A percentile compares a stretch with the other conserved stretches of the same genome.
Conservation (phyloP, 1,284 basidiomycete genomes). For the Boletus mariae region DNA sequence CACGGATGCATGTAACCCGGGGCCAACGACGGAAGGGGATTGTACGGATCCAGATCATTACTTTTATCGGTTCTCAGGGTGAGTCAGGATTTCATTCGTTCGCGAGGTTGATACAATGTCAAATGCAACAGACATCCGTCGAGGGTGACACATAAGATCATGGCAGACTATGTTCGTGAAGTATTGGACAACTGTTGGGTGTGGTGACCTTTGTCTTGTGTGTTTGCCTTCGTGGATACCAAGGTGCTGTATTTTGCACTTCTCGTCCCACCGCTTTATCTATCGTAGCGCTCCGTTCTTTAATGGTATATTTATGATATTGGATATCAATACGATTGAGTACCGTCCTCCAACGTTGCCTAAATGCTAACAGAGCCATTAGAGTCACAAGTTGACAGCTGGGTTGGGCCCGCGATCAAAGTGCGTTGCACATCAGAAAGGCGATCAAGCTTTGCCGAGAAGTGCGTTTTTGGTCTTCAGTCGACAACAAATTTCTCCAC, state of each 20-base stretch:
- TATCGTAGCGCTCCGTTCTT: not conserved
- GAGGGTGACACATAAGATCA: slow-evolving; percentile 40
- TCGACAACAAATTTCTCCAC: no score
- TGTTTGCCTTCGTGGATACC: not conserved
- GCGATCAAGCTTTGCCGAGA: no score
- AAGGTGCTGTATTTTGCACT: not conserved
- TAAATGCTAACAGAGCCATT: no score
- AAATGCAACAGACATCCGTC: slow-evolving; percentile 37
- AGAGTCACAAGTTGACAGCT: no score
- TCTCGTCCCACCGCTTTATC: not conserved
- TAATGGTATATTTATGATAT: not conserved
- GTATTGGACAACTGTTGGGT: slow-evolving; percentile 36
- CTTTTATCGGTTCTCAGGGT: slow-evolving; percentile 52
- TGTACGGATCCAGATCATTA: slow-evolving; percentile 46
- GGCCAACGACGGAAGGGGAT: slow-evolving; percentile 29
- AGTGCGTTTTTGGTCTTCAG: no score
- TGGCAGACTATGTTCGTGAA: slow-evolving; percentile 46
- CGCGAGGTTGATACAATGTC: not conserved
- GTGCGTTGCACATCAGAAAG: no score
- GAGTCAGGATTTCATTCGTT: slow-evolving; percentile 14
- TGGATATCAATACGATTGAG: no score
- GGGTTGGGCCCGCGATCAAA: no score
- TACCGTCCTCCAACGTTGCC: no score
- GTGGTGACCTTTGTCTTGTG: not conserved
- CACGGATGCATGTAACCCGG: slow-evolving; percentile 35